These are phyloP conservation scores for Porpolomopsis calyptriformis DNA, from an alignment of 768 basidiomycete species.

Conservation along the genomic window DNA sequence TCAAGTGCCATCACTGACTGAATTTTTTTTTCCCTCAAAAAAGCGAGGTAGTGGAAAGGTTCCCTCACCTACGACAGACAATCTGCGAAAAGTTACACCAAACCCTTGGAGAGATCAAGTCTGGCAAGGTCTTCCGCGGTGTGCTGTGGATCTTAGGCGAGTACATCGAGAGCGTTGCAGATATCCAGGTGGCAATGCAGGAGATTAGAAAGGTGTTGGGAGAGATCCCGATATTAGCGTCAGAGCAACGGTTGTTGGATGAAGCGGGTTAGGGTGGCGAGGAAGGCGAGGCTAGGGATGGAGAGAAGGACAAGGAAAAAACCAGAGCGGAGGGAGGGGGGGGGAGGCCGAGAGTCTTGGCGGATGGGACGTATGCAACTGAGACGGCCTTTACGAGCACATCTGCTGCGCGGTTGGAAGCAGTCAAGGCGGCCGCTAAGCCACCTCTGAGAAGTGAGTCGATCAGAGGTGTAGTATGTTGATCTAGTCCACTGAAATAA, in stretches of 20 bases:
- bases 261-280: slow-evolving; percentile 41
- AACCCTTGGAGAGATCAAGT: slow-evolving; percentile 81
- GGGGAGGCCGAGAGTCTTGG: slow-evolving; percentile 72
- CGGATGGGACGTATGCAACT: slow-evolving; percentile 96
- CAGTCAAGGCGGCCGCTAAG: slow-evolving; percentile 78
- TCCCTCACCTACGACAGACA: slow-evolving; percentile 72
- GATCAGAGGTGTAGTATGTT: slow-evolving; percentile 1
- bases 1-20: not conserved
- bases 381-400: slow-evolving; percentile 78
- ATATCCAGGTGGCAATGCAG: slow-evolving; percentile 63
- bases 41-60: slow-evolving; percentile 95
- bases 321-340: slow-evolving; percentile 32
- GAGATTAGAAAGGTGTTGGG: slow-evolving; percentile 82
- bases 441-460: slow-evolving; percentile 78
- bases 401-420: slow-evolving; percentile 57
- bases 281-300: slow-evolving; percentile 42
- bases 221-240: slow-evolving; percentile 94
- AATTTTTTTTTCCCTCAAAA: not conserved
- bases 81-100: slow-evolving; percentile 79
- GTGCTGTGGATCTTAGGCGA: slow-evolving; percentile 98
- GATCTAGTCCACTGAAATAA: not conserved
- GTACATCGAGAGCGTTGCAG: slow-evolving; percentile 60
- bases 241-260: slow-evolving; percentile 75
- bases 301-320: slow-evolving; percentile 38
- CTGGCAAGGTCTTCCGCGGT: slow-evolving; percentile 93